These are phyloP conservation scores for Entomortierella parvispora DNA, from an alignment of 192 early-diverging fungal species.

Conservation along the genomic window DNA sequence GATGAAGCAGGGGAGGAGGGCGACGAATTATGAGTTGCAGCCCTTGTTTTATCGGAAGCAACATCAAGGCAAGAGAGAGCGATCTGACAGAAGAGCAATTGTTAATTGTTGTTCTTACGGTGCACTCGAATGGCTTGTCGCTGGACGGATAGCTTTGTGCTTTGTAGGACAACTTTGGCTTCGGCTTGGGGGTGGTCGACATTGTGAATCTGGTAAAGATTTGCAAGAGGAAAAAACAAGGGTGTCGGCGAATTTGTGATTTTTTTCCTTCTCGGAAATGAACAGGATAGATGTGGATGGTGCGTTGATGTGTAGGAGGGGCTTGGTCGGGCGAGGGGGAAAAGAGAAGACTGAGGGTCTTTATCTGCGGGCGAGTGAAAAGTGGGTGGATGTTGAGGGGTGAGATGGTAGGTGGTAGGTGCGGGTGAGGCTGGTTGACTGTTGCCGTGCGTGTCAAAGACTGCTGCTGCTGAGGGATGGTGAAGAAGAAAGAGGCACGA, in stretches of 20 bases:
- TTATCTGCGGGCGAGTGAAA: background rate
- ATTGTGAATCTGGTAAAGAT: background rate
- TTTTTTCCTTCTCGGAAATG: background rate
- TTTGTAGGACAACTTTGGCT: constrained; percentile 51
- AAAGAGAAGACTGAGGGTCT: background rate
- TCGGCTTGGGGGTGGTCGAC: constrained; percentile 29
- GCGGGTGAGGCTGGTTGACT: background rate
- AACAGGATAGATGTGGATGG: background rate
- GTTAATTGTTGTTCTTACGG: constrained; percentile 12
- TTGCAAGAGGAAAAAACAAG: background rate
- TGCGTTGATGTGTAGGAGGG: too few relatives aligned
- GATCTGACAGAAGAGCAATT: background rate
- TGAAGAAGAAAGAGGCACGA: too few relatives aligned
- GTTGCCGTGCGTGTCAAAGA: background rate
- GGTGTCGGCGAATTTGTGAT: background rate
- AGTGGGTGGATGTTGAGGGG: background rate
- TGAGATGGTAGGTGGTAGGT: background rate
- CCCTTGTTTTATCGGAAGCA: background rate
- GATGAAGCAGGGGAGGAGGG: too few relatives aligned
- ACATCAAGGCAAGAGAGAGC: background rate
- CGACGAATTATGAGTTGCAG: too few relatives aligned
- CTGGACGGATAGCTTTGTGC: constrained; percentile 48
- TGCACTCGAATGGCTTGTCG: constrained; percentile 52
- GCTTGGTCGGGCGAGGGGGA: background rate
- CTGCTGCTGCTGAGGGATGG: too few relatives aligned